These are phyloP conservation scores for Zygotorulaspora sp. DNA, from an alignment of 805 yeast species.

Conservation along the genomic window DNA sequence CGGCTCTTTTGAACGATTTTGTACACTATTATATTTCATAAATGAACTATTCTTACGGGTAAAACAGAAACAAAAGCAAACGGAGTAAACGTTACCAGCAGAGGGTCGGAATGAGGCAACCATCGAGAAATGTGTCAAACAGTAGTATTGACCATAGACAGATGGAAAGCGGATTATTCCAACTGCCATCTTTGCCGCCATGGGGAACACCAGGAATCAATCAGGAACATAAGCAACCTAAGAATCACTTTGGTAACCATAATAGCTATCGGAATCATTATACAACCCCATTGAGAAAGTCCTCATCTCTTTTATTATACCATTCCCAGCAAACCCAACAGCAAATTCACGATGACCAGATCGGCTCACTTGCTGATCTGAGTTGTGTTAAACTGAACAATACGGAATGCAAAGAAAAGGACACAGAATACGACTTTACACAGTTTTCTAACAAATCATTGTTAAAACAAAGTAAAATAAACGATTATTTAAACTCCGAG, in stretches of 20 bases:
- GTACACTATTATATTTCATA: too few species aligned
- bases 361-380: neutral
- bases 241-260: neutral
- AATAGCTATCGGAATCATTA: conserved; percentile 8
- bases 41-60: too few species aligned
- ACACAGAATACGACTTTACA: conserved; percentile 19
- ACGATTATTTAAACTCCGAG: conserved; percentile 21
- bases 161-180: conserved; percentile 11
- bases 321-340: conserved; percentile 10
- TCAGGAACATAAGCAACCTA: neutral
- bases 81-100: too few species aligned
- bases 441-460: conserved; percentile 25
- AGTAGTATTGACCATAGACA: neutral
- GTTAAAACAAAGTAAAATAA: conserved; percentile 23
- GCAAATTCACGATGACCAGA: conserved; percentile 4
- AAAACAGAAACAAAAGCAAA: too few species aligned
- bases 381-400: conserved; percentile 2
- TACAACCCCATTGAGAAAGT: conserved; percentile 25
- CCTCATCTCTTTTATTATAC: conserved; percentile 13
- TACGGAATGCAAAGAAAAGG: neutral
- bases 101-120: neutral
- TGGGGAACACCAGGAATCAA: conserved; percentile 26
- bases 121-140: neutral
- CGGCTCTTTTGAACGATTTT: too few species aligned
- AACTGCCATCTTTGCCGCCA: conserved; percentile 29